Conservation (phyloP, 108 stramenopile genomes). For the Discostella pseudostelligera region DNA sequence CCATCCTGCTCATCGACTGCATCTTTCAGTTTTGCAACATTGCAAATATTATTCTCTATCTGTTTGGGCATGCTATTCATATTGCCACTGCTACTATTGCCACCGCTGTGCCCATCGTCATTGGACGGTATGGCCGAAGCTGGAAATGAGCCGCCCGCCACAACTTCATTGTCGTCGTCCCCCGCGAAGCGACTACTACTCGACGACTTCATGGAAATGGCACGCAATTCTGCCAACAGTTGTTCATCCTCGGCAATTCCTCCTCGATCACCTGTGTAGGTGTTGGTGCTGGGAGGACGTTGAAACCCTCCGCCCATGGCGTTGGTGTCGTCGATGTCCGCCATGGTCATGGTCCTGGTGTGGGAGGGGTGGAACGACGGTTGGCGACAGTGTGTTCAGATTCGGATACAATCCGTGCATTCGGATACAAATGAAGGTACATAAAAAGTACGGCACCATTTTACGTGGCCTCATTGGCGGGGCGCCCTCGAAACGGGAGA, state of each 20-base stretch:
- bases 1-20: too few relatives aligned
- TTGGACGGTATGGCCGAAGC: too few relatives aligned
- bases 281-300: constrained; percentile 24
- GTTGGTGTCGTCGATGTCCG: constrained; percentile 7
- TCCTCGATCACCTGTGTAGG: constrained; percentile 71
- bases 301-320: neutral
- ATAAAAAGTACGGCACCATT: too few relatives aligned
- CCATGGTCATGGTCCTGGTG: constrained; percentile 1
- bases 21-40: neutral
- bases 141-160: too few relatives aligned
- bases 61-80: neutral
- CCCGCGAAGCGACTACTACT: constrained; percentile 34
- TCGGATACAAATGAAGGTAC: too few relatives aligned
- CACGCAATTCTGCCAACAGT: constrained; percentile 55
- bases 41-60: neutral
- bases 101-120: constrained; percentile 11
- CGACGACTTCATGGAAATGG: constrained; percentile 51
- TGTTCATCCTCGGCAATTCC: constrained; percentile 66
- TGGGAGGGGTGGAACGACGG: too few relatives aligned
- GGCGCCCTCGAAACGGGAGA: too few relatives aligned
- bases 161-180: too few relatives aligned
- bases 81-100: constrained; percentile 10
- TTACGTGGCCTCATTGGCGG: too few relatives aligned
- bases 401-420: neutral
- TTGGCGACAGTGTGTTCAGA: neutral